phyloP scores from a whole-genome alignment of 768 basidiomycete species.

The Suillus decipiens region DNA sequence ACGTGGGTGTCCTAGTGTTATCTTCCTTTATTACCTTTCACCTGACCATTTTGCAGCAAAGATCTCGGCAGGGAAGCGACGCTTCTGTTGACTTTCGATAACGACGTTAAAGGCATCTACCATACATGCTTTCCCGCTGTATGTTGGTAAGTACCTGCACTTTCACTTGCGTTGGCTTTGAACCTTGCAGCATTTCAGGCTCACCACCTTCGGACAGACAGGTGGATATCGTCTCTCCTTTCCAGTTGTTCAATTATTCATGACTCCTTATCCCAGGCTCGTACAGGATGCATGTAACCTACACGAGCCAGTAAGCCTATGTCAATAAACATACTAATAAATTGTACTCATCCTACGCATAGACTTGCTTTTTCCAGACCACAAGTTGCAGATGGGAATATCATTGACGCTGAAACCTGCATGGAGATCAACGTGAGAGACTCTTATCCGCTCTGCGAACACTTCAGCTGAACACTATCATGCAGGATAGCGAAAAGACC shows the following conservation, averaged over 20 bases:
- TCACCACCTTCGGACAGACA: not conserved
- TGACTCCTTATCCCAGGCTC: not conserved
- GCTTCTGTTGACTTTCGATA: not conserved
- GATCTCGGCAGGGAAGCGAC: not conserved
- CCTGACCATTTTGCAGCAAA: not conserved
- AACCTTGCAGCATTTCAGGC: not conserved
- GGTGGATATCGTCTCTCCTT: not conserved
- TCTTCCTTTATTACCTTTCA: not conserved
- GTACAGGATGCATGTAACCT: not conserved
- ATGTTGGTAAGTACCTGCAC: not conserved
- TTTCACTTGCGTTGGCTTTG: not conserved
- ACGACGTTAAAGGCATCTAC: not conserved
- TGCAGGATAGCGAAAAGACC: not conserved
- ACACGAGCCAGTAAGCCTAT: not conserved
- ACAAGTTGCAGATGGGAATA: not conserved
- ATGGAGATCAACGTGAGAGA: not conserved
- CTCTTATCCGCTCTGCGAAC: not conserved
- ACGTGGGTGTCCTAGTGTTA: not conserved
- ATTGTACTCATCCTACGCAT: too few relatives aligned
- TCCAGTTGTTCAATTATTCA: not conserved
- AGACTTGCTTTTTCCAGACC: constrained; percentile 1
- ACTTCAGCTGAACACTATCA: too few relatives aligned
- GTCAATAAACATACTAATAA: not conserved
- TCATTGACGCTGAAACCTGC: not conserved
- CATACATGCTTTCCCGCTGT: not conserved